Base-by-base conservation (phyloP, 345 rosid genomes). In the Lenwebbia sp. region DNA sequence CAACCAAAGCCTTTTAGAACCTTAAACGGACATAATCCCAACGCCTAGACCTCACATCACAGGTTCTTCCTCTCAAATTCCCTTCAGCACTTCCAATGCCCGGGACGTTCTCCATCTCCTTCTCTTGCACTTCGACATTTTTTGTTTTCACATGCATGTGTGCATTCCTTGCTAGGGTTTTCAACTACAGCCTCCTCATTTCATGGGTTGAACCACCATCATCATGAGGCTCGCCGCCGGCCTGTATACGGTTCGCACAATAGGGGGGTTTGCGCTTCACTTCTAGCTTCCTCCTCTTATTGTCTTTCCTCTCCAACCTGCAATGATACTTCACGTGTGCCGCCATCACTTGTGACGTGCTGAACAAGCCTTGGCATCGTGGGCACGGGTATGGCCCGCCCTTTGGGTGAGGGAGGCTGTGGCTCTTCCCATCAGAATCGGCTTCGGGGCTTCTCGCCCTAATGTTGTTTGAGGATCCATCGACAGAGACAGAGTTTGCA, bases 341-440 rank as follows among this genome's bases (percentile, higher is more conserved):
- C 13, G 91, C 91, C 82, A 89, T 87, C 5, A 4, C 40, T 22
- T 89, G 89, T 2, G 91, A 88, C 1, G 50, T 58, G 11, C 22
- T 13, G 28, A 86, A 86, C 82, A 56, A 84, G 8, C 5, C 37
- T 1, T 33, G 44, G 86, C 91, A 86, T 82, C 10, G 86, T 17
- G 90, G 89, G 86, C 90, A 89, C 15, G 60, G 78, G 85, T 88
- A 85, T 2, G 89, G 89, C 7, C 91, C 91, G 25, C 86, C 3
- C 75, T 89, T 88, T 40, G 50, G 54, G 47, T 52, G 75, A 58
- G 82, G 86, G 28, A 87, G 91, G 81, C 91, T 89, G 54, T 83
- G 88, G 57, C 85, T 88, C 83, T 83, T 86, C 23, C 90, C 91
- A 53, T 89, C 90, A 40, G 41, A 53, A 40, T 21, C 5, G 26